These are phyloP conservation scores for Fusarium sp. DNA, from an alignment of 2,329 filamentous ascomycete species.

Conservation along the genomic window DNA sequence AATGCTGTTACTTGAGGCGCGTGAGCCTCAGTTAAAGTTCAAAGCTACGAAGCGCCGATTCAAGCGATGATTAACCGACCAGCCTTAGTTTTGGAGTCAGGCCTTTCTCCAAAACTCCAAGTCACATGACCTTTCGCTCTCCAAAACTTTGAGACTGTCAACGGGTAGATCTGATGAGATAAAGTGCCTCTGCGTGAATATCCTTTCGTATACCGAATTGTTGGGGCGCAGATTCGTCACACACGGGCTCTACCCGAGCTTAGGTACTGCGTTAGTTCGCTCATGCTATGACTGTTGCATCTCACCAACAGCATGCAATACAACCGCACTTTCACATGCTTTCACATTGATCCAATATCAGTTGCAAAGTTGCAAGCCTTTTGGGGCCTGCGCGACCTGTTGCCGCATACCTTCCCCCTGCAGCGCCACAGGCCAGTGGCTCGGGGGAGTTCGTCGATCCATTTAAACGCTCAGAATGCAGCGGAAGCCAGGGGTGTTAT, in stretches of 20 bases:
- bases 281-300: not conserved
- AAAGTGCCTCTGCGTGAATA: conserved; percentile 8
- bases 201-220: conserved; percentile 17
- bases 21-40: conserved; percentile 31
- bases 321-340: conserved; percentile 41
- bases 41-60: conserved; percentile 12
- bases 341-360: not conserved
- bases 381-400: not conserved
- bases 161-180: conserved; percentile 34
- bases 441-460: conserved; percentile 3
- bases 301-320: conserved; percentile 37
- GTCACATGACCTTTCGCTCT: conserved; percentile 9
- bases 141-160: conserved; percentile 22
- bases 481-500: conserved; percentile 14
- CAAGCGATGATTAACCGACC: conserved; percentile 34
- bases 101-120: not conserved
- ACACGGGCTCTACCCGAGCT: conserved; percentile 29
- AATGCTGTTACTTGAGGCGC: conserved; percentile 19
- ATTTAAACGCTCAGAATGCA: conserved; percentile 24
- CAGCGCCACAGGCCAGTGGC: conserved; percentile 30
- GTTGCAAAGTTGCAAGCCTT: conserved; percentile 7
- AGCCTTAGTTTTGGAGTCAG: conserved; percentile 7
- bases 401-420: conserved; percentile 20
- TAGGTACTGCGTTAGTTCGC: not conserved
- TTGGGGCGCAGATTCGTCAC: conserved; percentile 30